These are phyloP conservation scores for Penicillium italicum DNA, from an alignment of 2,329 filamentous ascomycete species.

Conservation along the genomic window DNA sequence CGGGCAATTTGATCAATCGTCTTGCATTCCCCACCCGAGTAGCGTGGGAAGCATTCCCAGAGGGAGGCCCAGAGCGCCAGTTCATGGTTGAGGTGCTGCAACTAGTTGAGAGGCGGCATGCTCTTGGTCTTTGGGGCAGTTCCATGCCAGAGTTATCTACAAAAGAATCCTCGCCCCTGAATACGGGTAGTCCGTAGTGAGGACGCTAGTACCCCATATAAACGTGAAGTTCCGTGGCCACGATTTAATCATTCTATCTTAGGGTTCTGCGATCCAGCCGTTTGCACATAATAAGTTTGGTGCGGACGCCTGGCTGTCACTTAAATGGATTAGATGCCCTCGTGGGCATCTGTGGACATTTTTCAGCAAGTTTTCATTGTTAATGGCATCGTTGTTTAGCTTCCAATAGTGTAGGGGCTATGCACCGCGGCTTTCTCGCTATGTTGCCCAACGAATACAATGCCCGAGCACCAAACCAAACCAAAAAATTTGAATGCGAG, in stretches of 20 bases:
- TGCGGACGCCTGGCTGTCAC: neutral
- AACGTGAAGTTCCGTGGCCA: neutral
- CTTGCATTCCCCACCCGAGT: constrained; percentile 38
- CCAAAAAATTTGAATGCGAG: neutral
- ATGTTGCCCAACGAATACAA: neutral
- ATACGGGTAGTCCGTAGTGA: constrained; percentile 1
- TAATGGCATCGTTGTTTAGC: neutral
- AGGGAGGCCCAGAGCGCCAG: constrained; percentile 29
- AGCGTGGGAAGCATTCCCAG: constrained; percentile 38
- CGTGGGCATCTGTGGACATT: neutral
- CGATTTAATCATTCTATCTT: neutral
- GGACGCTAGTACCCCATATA: neutral
- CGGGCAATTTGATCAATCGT: constrained; percentile 41
- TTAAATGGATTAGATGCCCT: neutral
- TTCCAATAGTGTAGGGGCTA: neutral
- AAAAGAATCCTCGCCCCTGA: constrained; percentile 24
- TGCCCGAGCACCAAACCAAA: neutral
- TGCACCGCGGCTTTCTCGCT: neutral
- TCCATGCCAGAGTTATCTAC: constrained; percentile 36
- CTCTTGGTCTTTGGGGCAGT: constrained; percentile 36
- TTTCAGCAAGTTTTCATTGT: neutral
- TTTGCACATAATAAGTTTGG: neutral
- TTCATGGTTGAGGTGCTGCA: constrained; percentile 35
- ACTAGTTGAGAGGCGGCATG: constrained; percentile 35
- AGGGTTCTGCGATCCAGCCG: too few species aligned